Conservation (phyloP, 805 yeast species). For the Maudiozyma bulderi region DNA sequence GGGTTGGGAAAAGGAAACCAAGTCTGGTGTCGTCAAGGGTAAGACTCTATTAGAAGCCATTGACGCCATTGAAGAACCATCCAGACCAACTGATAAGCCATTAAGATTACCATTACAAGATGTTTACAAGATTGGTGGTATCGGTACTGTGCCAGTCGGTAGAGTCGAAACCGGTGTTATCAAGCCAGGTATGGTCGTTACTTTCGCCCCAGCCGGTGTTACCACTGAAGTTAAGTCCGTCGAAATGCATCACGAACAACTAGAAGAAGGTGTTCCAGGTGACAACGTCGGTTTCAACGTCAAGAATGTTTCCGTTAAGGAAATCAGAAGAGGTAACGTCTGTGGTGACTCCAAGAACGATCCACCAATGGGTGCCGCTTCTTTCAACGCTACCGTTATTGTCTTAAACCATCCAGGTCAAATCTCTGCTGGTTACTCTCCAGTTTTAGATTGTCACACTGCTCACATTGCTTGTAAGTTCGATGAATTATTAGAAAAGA, state of each 20-base stretch:
- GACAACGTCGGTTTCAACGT: conserved; percentile 88
- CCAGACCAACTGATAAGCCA: conserved; percentile 78
- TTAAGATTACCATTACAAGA: conserved; percentile 85
- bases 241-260: conserved; percentile 79
- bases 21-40: conserved; percentile 62
- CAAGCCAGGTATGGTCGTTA: conserved; percentile 84
- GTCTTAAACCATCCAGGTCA: conserved; percentile 91
- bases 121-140: conserved; percentile 89
- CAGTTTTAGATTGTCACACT: conserved; percentile 84
- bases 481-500: conserved; percentile 69
- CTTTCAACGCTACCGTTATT: conserved; percentile 80
- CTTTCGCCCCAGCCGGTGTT: conserved; percentile 86
- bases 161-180: conserved; percentile 89
- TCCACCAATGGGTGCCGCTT: conserved; percentile 70
- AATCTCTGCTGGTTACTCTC: conserved; percentile 82
- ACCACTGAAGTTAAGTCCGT: conserved; percentile 86
- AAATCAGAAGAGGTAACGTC: conserved; percentile 88
- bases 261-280: conserved; percentile 77
- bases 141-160: conserved; percentile 88
- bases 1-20: conserved; percentile 77
- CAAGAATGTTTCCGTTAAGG: conserved; percentile 83
- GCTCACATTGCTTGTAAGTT: conserved; percentile 89
- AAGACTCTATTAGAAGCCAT: conserved; percentile 79
- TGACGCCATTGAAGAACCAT: conserved; percentile 72
- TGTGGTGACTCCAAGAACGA: conserved; percentile 86